Base-by-base conservation (phyloP, 176 grass and related monocot genomes). In the Aechmea fasciata region DNA sequence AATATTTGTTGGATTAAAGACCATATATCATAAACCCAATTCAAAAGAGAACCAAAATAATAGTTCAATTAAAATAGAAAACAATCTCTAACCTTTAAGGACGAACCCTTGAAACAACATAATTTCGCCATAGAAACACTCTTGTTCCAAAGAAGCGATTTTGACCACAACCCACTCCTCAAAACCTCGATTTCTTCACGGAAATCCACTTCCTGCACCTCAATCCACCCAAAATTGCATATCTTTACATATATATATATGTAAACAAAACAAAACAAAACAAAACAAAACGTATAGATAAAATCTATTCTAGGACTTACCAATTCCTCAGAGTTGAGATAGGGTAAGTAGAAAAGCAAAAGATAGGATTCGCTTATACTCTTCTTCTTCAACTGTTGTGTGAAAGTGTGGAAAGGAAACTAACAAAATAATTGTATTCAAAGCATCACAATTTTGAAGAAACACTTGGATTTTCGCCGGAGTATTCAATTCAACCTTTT, bases 81-180 rank as follows among this genome's bases (percentile, higher is more conserved):
- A 48, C 29, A 25, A n/a, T 67, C 13, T 67, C 28, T 48, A 15
- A 67, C 65, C 65, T 48, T 25, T 47, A 15, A 48, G 11, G 11
- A 13, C 15, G 65, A 47, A 10, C 28, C 28, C 65, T 41, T 48
- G 65, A 67, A 67, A 33, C 65, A 67, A 15, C 65, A 67, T 48
- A 67, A 41, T 33, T 11, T 67, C 25, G 25, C 65, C 65, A 67
- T 67, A 47, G 0, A 48, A 66, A 66, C 3, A 25, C 26, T 22
- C 22, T 10, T 23, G 17, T 62, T 22, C 57, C 5, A 59, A 20
- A 59, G 11, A 66, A 7, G 13, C 5, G 64, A 47, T 48, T 67
- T 67, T 67, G 65, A 67, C 65, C 25, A n/a, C 65, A 24, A 67
- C 25, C 65, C 33, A 48, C 24, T 29, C n/a, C 65, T 3, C 28